A percentile compares a stretch with the other conserved stretches of the same genome.
Evolutionary conservation across 1,284 basidiomycete species (phyloP).

Genomic region (Marasmius fiardii): DNA sequence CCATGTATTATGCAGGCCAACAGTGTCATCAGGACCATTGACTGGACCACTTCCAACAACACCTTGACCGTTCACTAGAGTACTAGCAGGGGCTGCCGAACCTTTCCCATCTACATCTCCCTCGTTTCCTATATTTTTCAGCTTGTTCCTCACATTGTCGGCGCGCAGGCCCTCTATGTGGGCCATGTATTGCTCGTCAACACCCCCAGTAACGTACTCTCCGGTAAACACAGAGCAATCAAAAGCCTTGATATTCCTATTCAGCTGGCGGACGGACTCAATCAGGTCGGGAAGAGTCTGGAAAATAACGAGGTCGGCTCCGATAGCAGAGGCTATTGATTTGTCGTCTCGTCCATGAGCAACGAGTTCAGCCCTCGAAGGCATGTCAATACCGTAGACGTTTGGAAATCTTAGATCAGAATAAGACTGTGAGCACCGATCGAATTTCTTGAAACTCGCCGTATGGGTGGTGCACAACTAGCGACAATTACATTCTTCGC

Average conservation of each 20-base stretch:
- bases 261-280: constrained; percentile 85
- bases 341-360: constrained; percentile 79
- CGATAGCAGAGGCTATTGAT: constrained; percentile 82
- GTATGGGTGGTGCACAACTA: constrained; percentile 95
- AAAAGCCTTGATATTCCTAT: constrained; percentile 76
- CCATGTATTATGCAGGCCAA: constrained; percentile 76
- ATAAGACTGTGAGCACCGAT: constrained; percentile 6
- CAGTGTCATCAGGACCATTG: constrained; percentile 68
- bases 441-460: constrained; percentile 37
- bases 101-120: constrained; percentile 36
- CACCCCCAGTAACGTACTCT: constrained; percentile 95
- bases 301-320: constrained; percentile 96
- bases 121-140: constrained; percentile 26
- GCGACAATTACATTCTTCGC: constrained; percentile 98
- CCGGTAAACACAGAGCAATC: constrained; percentile 99
- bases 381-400: constrained; percentile 99
- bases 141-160: constrained; percentile 80
- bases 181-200: constrained; percentile 82
- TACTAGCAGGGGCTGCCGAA: constrained; percentile 20
- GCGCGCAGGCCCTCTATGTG: constrained; percentile 78
- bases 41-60: constrained; percentile 32
- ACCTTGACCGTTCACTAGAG: constrained; percentile 26
- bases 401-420: constrained; percentile 69
- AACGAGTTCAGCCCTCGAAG: constrained; percentile 90
- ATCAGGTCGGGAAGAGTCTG: constrained; percentile 93